Evolutionary conservation across 306 rosid species (phyloP).

Genomic region (Hippophae tibetana): DNA sequence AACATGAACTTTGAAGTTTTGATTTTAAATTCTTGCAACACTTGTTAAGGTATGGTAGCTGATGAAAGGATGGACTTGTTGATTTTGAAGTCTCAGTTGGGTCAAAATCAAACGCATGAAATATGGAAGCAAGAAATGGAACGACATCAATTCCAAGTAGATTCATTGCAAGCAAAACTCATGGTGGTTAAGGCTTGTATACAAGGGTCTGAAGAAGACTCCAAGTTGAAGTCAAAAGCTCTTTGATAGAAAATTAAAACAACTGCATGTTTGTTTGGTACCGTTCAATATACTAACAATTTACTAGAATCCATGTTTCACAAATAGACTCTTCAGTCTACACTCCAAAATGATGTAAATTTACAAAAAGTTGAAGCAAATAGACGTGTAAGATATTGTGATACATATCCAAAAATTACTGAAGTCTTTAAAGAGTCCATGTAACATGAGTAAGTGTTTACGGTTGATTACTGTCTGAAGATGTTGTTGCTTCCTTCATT

Average conservation of each 20-base stretch:
- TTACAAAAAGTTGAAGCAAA: too few relatives aligned
- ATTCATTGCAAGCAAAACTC: conserved; percentile 43
- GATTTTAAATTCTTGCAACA: conserved; percentile 8
- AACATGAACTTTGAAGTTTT: too few relatives aligned
- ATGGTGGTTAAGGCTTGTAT: conserved; percentile 48
- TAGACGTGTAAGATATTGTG: too few relatives aligned
- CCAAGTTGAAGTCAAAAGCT: conserved; percentile 46
- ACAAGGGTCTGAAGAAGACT: conserved; percentile 53
- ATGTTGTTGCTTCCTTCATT: too few relatives aligned
- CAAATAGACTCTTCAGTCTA: too few relatives aligned
- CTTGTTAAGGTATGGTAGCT: conserved; percentile 51
- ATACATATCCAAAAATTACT: too few relatives aligned
- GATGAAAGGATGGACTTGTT: conserved; percentile 44
- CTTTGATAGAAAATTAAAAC: conserved; percentile 79
- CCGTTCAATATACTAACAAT: too few relatives aligned
- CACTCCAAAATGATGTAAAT: too few relatives aligned
- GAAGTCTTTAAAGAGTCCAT: too few relatives aligned
- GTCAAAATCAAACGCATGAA: conserved; percentile 45
- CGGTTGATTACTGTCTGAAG: too few relatives aligned
- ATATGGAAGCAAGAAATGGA: conserved; percentile 58
- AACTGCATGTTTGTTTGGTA: conserved; percentile 12
- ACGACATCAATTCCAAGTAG: conserved; percentile 42
- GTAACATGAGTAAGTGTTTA: too few relatives aligned
- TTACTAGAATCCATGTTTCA: too few relatives aligned
- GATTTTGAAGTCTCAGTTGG: conserved; percentile 36